Base-by-base conservation (phyloP, 2,329 filamentous ascomycete genomes). In the Cladosporium colombiae region DNA sequence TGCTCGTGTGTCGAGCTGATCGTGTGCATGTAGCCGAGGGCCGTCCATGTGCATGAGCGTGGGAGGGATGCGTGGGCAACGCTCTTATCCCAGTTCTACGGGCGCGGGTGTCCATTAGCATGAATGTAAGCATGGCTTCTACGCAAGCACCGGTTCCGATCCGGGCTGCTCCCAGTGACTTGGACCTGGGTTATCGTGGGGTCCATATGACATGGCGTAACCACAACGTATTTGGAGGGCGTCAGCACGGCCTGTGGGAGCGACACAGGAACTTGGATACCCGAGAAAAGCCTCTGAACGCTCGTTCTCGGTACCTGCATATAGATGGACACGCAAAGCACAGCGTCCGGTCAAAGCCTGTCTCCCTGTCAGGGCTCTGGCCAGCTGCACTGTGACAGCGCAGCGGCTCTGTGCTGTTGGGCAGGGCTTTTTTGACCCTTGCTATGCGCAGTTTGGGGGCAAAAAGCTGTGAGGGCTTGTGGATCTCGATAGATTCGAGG, bases 291-390 rank as follows among this genome's bases (percentile, higher is more conserved):
- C 55, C 23, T 57, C 33, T 35, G 55, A 33, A 40, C n/a, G 55
- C 55, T 40, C 55, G 29, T 57, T 57, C 55, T 35, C 33, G 55
- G 55, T 57, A 57, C 55, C 55, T 57, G 55, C 55, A 57, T 57
- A 21, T 11, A 37, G 49, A 27, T 50, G 25, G 29, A 18, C 53
- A 57, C 14, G 55, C 33, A 33, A 25, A 14, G 55, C n/a, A 55
- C 52, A 55, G 50, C 50, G 27, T 53, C 27, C 50, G 50, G 18
- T 53, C 50, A 29, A 53, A 33, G 53, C 53, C 31, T 57, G 53
- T 57, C 53, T 29, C 27, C 27, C 27, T 29, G 27, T 29, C 27
- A 57, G 50, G 50, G 50, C 50, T 18, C 25, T 53, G 25, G 8
- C 50, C 25, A 29, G 50, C 50, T 31, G 50, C 50, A 11, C 27